phyloP scores from a whole-genome alignment of 179 eudicot genomes.

The Camellia oleifera region DNA sequence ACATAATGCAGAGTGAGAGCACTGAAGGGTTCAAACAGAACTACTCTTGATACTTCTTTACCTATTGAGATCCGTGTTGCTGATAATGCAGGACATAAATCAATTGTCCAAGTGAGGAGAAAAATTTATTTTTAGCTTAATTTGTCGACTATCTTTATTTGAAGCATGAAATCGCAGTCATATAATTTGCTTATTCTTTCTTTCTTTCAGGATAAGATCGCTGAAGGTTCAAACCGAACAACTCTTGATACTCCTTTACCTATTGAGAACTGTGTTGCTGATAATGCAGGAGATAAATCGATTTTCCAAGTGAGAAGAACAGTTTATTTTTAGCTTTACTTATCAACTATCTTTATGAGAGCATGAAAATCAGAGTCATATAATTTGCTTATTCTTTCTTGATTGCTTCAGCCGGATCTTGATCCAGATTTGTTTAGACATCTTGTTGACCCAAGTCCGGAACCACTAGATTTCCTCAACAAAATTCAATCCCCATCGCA shows the following conservation, averaged over 20 bases:
- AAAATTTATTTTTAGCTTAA: not conserved
- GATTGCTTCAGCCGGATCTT: constrained; percentile 52
- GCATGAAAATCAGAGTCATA: not conserved
- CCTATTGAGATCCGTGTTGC: constrained; percentile 18
- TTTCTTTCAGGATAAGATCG: not conserved
- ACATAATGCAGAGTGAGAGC: constrained; percentile 23
- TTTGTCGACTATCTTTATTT: not conserved
- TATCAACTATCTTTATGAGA: not conserved
- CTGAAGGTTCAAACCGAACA: constrained; percentile 11
- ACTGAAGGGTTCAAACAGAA: constrained; percentile 11
- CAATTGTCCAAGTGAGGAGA: constrained; percentile 41
- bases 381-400: constrained; percentile 12
- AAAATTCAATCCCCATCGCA: constrained; percentile 41
- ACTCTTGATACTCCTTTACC: constrained; percentile 31
- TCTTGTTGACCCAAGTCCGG: constrained; percentile 26
- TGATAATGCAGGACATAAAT: constrained; percentile 26
- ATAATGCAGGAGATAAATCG: constrained; percentile 26
- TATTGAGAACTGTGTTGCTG: constrained; percentile 9
- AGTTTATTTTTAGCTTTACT: not conserved
- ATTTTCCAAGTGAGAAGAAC: constrained; percentile 40
- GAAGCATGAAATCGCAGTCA: not conserved
- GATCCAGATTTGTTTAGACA: constrained; percentile 31
- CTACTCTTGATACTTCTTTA: constrained; percentile 25
- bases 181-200: constrained; percentile 9
- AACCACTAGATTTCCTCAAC: constrained; percentile 17